Conservation (phyloP, 2,329 filamentous ascomycete genomes). For the Macrophomina tecta region DNA sequence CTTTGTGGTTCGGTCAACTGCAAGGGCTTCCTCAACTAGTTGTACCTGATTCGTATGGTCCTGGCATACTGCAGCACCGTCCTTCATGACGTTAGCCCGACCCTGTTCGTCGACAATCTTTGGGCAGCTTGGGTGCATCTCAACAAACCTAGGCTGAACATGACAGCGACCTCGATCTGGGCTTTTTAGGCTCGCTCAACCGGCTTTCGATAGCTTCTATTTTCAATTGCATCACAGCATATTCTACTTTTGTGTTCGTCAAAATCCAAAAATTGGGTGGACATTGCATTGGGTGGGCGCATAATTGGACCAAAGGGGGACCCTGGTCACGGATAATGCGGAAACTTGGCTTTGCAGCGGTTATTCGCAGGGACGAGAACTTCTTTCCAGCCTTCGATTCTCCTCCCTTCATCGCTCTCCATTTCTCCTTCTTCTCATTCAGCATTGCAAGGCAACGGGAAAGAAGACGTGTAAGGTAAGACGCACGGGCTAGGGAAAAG, state of each 20-base stretch:
- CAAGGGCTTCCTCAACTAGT: conserved; percentile 96
- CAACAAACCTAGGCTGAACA: not conserved
- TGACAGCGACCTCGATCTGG: conserved; percentile 3
- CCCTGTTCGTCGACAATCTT: not conserved
- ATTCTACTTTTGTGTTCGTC: conserved; percentile 16
- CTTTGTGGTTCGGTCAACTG: conserved; percentile 94
- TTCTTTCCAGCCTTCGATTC: not conserved
- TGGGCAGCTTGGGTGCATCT: conserved; percentile 2
- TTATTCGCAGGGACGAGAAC: not conserved
- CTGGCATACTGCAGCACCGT: not conserved
- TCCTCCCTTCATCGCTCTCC: not conserved
- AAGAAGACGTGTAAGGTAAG: conserved; percentile 4
- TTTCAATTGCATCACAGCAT: conserved; percentile 13
- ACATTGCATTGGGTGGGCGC: conserved; percentile 27
- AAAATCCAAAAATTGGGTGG: conserved; percentile 25
- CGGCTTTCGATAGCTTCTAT: conserved; percentile 11
- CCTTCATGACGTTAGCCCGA: not conserved
- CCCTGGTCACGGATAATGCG: conserved; percentile 22
- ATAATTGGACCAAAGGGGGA: conserved; percentile 19
- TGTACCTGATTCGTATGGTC: not conserved
- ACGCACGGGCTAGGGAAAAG: not conserved
- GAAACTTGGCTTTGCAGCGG: conserved; percentile 16
- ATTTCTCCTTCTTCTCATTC: not conserved
- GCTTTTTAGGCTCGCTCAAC: conserved; percentile 5
- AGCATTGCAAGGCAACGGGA: conserved; percentile 11